phyloP scores from a whole-genome alignment of 768 basidiomycete genomes.

The Rhizopogon vulgaris region DNA sequence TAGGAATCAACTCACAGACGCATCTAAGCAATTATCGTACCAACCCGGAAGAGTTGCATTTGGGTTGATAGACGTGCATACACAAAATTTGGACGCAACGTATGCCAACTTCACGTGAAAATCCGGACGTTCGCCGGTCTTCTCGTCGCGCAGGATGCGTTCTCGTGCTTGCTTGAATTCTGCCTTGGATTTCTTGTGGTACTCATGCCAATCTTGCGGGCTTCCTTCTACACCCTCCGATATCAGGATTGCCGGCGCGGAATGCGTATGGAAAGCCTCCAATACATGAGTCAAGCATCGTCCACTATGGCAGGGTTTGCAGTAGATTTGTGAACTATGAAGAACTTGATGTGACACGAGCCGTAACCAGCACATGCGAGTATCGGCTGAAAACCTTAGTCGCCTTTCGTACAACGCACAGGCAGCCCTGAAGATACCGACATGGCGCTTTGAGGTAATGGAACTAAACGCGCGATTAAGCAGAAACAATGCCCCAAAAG shows the following conservation, averaged over 20 bases:
- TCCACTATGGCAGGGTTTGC: constrained; percentile 30
- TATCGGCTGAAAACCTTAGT: constrained; percentile 11
- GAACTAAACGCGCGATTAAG: constrained; percentile 14
- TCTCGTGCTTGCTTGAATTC: constrained; percentile 11
- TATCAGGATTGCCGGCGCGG: constrained; percentile 29
- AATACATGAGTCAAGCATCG: constrained; percentile 34
- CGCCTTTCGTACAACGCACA: constrained; percentile 17
- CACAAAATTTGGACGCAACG: constrained; percentile 41
- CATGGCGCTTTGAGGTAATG: constrained; percentile 14
- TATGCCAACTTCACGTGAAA: constrained; percentile 32
- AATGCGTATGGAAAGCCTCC: constrained; percentile 26
- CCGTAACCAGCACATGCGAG: not conserved
- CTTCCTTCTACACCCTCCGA: constrained; percentile 13
- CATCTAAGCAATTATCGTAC: constrained; percentile 44
- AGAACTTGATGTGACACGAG: constrained; percentile 10
- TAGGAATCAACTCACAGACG: constrained; percentile 17
- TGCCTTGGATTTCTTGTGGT: constrained; percentile 18
- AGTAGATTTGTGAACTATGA: constrained; percentile 21
- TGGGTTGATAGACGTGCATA: constrained; percentile 41
- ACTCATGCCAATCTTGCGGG: constrained; percentile 27
- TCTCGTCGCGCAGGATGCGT: constrained; percentile 26
- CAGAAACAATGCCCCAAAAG: not conserved
- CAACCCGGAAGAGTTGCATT: constrained; percentile 44
- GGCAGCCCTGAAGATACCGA: constrained; percentile 29
- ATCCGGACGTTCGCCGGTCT: constrained; percentile 30